A percentile compares a stretch with the other conserved stretches of the same genome.
Conservation (phyloP, 2,329 filamentous ascomycete genomes). For the Trichoderma harzianum region DNA sequence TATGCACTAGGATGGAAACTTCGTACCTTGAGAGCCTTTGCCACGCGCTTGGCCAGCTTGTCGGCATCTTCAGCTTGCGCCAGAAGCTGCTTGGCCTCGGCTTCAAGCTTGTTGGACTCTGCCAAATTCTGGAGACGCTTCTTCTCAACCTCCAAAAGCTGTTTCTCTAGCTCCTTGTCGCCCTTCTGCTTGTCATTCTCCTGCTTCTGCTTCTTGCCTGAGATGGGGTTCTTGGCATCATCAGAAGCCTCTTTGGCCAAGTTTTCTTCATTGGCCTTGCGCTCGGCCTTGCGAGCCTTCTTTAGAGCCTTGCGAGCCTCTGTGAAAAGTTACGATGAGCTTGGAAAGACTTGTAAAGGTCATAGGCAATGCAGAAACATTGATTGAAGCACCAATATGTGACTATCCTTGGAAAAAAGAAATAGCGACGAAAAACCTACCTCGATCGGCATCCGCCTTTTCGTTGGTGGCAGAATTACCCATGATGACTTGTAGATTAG, state of each 20-base stretch:
- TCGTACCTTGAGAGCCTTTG: slow-evolving; percentile 5
- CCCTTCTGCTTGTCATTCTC: not conserved
- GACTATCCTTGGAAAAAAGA: not conserved
- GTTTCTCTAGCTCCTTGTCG: not conserved
- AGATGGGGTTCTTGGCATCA: not conserved
- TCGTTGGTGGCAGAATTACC: not conserved
- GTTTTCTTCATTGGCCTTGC: slow-evolving; percentile 22
- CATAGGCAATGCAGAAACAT: not conserved
- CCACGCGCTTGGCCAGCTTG: slow-evolving; percentile 28
- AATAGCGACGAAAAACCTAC: not conserved
- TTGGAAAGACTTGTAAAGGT: not conserved
- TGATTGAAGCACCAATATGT: not conserved
- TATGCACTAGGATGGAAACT: not conserved
- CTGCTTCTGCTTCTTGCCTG: not conserved
- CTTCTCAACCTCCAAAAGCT: slow-evolving; percentile 35
- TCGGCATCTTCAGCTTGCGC: slow-evolving; percentile 37
- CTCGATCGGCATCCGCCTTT: not conserved
- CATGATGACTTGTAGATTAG: not conserved
- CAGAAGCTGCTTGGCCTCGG: slow-evolving; percentile 39
- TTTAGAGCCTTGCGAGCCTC: slow-evolving; percentile 23
- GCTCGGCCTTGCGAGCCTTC: slow-evolving; percentile 34
- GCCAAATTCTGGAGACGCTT: slow-evolving; percentile 35
- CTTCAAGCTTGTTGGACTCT: slow-evolving; percentile 40
- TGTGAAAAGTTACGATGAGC: not conserved
- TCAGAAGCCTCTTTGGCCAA: slow-evolving; percentile 25